Conservation (phyloP, 345 rosid species). For the Sapria himalayana region DNA sequence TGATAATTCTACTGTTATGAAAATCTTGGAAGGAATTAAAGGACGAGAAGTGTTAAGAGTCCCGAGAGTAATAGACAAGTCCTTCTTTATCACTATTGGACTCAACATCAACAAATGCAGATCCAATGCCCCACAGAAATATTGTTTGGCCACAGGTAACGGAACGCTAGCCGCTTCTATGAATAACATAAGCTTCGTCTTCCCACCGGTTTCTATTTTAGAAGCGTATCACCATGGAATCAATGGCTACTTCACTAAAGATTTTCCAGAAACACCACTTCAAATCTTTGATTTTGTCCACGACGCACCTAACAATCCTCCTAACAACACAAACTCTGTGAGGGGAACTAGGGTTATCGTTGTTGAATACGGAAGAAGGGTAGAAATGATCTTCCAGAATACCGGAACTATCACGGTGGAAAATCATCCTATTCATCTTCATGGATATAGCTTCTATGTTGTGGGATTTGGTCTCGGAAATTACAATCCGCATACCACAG, state of each 20-base stretch:
- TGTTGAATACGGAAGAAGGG: conserved; percentile 43
- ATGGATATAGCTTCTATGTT: conserved; percentile 70
- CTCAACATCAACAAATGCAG: conserved; percentile 44
- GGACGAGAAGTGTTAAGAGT: conserved; percentile 28
- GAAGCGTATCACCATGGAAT: conserved; percentile 54
- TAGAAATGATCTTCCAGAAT: conserved; percentile 57
- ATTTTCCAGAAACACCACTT: conserved; percentile 49
- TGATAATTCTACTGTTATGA: conserved; percentile 46
- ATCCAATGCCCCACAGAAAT: conserved; percentile 26
- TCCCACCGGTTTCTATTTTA: conserved; percentile 39
- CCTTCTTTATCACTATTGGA: conserved; percentile 44
- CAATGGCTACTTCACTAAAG: conserved; percentile 39
- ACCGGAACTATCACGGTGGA: conserved; percentile 56
- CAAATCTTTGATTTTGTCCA: conserved; percentile 52
- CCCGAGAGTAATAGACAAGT: conserved; percentile 34
- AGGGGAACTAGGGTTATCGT: conserved; percentile 50
- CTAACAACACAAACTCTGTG: conserved; percentile 39
- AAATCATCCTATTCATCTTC: conserved; percentile 84
- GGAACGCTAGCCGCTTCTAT: conserved; percentile 66
- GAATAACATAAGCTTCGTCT: conserved; percentile 56
- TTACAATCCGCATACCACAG: conserved; percentile 29
- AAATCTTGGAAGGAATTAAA: conserved; percentile 60
- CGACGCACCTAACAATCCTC: conserved; percentile 57
- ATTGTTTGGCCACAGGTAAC: conserved; percentile 29
- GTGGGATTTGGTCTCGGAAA: conserved; percentile 53